A percentile compares a stretch with the other conserved stretches of the same genome.
These are phyloP conservation scores for Cyamopsis tetragonoloba DNA, from an alignment of 306 rosid genomes.

Conservation along the genomic window DNA sequence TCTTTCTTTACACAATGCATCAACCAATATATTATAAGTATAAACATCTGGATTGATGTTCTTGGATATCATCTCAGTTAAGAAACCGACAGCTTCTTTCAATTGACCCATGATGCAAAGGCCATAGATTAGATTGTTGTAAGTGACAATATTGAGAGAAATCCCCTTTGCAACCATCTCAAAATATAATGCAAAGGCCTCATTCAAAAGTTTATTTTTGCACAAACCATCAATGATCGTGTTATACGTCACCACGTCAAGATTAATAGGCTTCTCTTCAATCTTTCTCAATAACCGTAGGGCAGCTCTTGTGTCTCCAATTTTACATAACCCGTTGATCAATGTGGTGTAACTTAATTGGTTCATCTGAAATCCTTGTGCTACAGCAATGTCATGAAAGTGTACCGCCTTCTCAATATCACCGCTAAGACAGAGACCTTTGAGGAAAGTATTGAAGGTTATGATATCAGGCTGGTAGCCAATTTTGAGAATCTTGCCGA, in stretches of 20 bases:
- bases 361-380: constrained; percentile 3
- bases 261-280: background rate
- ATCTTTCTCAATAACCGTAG: background rate
- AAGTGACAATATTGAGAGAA: constrained; percentile 17
- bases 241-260: constrained; percentile 25
- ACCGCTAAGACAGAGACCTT: constrained; percentile 11
- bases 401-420: background rate
- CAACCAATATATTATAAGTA: no score
- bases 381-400: constrained; percentile 9
- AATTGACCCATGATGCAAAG: background rate
- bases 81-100: background rate
- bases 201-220: constrained; percentile 10
- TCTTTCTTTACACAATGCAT: no score
- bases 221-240: constrained; percentile 19
- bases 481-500: no score
- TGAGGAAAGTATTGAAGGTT: background rate
- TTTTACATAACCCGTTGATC: constrained; percentile 19
- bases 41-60: background rate
- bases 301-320: background rate
- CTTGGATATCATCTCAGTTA: background rate
- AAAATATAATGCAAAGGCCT: background rate
- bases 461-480: no score
- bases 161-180: constrained; percentile 21
- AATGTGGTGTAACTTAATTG: constrained; percentile 21
- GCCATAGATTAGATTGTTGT: no score